Base-by-base conservation (phyloP, 306 rosid genomes). In the Glycine tomentella region DNA sequence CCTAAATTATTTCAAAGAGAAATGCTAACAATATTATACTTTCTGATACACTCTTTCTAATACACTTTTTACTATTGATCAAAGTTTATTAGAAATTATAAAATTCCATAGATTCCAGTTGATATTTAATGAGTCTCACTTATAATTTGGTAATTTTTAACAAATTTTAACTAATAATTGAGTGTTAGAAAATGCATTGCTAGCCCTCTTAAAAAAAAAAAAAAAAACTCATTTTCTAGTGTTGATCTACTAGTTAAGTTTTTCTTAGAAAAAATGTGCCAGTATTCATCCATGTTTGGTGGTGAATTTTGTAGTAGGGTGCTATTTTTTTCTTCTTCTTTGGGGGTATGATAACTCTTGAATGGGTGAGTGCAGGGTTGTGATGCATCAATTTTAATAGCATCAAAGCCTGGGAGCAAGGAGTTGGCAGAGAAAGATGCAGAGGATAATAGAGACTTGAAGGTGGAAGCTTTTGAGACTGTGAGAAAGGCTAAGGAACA, bases 341-440 rank as follows among this genome's bases (percentile, higher is more conserved):
- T 61, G 44, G 15, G 25, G 20, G 9, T 61, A n/a, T 84, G 44
- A 59, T 40, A n/a, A 51, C 12, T 67, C 14, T 12, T 33, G 38
- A n/a, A 16, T 63, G 73, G 74, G 42, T 38, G 67, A 53, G 20
- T 66, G 72, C 86, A 95, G 98, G 98, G 98, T 0, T 95, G 98
- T 81, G 98, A 95, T 82, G 97, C 82, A 65, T 95, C 98, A 44
- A 89, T 95, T 64, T 75, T 90, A 34, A 89, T 95, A 84, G 82
- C 59, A 42, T 82, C 97, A 48, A 83, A 82, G 86, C 75, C 84
- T 6, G 92, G 91, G 25, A 90, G 91, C 84, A 88, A 87, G 52
- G 67, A 50, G 55, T 56, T 86, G 72, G 97, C 94, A 14, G 98
- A 92, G 91, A 95, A 82, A 59, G 95, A 91, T 80, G 97, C 97